A percentile compares a stretch with the other conserved stretches of the same genome.
Conservation (phyloP, 2,329 filamentous ascomycete species). For the Nectriaceae sp. region DNA sequence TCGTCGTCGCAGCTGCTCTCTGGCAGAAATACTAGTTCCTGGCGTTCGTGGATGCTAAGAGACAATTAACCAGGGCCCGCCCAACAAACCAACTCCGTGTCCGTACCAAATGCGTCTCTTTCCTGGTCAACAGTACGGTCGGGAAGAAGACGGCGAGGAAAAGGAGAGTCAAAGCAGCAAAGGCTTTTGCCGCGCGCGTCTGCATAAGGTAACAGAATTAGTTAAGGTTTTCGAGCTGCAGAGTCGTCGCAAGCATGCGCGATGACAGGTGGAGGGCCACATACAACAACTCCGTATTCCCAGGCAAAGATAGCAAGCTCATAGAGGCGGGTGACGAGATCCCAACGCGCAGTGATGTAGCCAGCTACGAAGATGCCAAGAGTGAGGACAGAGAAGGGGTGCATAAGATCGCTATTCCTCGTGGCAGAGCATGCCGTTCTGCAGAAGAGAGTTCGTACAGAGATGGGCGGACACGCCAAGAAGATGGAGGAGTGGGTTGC, state of each 20-base stretch:
- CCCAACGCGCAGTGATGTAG: slow-evolving; percentile 99
- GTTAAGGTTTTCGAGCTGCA: not conserved
- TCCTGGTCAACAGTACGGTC: slow-evolving; percentile 77
- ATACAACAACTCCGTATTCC: slow-evolving; percentile 96
- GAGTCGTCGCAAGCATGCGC: not conserved
- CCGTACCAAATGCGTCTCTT: slow-evolving; percentile 78
- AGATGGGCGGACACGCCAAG: not conserved
- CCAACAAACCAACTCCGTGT: slow-evolving; percentile 10
- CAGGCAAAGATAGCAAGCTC: slow-evolving; percentile 96
- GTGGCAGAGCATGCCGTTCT: slow-evolving; percentile 46
- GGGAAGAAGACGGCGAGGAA: slow-evolving; percentile 86
- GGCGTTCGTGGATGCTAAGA: slow-evolving; percentile 77
- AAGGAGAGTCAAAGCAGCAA: slow-evolving; percentile 77
- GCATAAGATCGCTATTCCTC: slow-evolving; percentile 68
- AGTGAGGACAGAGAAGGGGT: slow-evolving; percentile 95
- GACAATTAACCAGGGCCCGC: slow-evolving; percentile 15
- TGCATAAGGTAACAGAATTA: slow-evolving; percentile 36
- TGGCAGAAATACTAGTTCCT: slow-evolving; percentile 82
- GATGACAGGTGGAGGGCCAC: slow-evolving; percentile 34
- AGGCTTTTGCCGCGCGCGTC: slow-evolving; percentile 85
- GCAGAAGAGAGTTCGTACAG: not conserved
- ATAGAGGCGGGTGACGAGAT: slow-evolving; percentile 94
- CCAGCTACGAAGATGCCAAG: slow-evolving; percentile 98
- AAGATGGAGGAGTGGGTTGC: not conserved
- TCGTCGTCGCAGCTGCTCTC: slow-evolving; percentile 90